Evolutionary conservation across 139 green algal species (phyloP), one percentile per base, ranked within the genome.

Genomic region (Spirogloea muscicola): DNA sequence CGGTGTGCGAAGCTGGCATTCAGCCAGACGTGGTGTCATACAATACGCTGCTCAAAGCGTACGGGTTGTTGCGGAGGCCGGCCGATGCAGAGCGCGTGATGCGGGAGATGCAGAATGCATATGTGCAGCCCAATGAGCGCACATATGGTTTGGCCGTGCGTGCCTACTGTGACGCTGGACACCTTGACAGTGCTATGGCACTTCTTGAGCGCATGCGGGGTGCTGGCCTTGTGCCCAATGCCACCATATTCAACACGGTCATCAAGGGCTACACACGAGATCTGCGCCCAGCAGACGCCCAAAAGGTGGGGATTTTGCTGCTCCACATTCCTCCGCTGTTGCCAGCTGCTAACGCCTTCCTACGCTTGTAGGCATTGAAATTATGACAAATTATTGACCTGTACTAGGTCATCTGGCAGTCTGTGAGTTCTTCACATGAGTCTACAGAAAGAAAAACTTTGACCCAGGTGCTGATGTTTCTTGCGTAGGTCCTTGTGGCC

Each of bases 11-110:
- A n/a, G n/a, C n/a, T 25, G 67, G 48, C n/a, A 25, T 77, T 16
- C 18, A 18, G 40, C 68, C 68, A n/a, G 68, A 77, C 34, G 68
- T 39, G 27, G 43, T 77, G 9, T 48, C 68, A 43, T 77, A 77
- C 43, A 77, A 77, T 55, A 77, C 68, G 18, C 52, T 77, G 27
- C 52, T 77, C 33, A 68, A 68, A 38, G 68, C 34, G 34, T 77
- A 77, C 58, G 68, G 34, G 13, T 7, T 36, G 29, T 18, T 27
- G 2, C 52, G 52, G 3, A 18, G 52, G 7, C 68, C 52, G 21
- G 58, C 57, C 27, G 41, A 34, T 33, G 64, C 29, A 21, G 68
- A 77, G 31, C 18, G 29, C 27, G 58, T 77, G 58, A 29, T 77
- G 29, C 13, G 27, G n/a, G 68, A 77, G 43, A 77, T 77, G 68